phyloP scores from a whole-genome alignment of 306 rosid genomes.

The apple (Malus domestica) region ASM211411v1 NC_041802.1:16035501-16036000 shows the following conservation, averaged over 20 bases:
- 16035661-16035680: constrained; percentile 16
- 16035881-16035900: neutral
- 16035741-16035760: neutral
- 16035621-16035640: constrained; percentile 93
- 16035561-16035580: constrained; percentile 65
- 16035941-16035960: neutral
- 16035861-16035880: neutral
- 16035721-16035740: constrained; percentile 1
- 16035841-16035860: neutral
- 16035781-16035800: neutral
- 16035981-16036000: neutral
- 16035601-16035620: constrained; percentile 57
- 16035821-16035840: neutral
- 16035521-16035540: constrained; percentile 42
- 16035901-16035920: neutral
- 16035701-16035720: neutral
- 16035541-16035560: constrained; percentile 46
- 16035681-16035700: constrained; percentile 1
- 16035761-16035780: neutral
- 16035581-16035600: constrained; percentile 82
- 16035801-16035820: neutral
- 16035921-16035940: neutral
- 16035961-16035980: neutral
- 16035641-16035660: constrained; percentile 58
- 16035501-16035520: constrained; percentile 39